Conservation (phyloP, 2,329 filamentous ascomycete species). For the Verticillium nonalfalfae region DNA sequence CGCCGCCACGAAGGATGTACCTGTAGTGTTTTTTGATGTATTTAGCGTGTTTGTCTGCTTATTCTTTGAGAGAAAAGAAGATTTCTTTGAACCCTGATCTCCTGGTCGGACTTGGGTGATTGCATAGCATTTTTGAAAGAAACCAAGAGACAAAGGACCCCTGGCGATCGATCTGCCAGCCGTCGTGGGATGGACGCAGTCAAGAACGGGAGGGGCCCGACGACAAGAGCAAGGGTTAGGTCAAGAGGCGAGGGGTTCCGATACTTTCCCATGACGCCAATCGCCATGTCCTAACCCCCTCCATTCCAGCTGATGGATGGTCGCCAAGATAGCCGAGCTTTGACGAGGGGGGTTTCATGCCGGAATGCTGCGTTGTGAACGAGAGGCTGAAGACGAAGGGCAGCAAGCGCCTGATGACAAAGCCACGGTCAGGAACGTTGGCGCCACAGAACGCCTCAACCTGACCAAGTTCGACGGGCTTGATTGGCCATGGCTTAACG, state of each 20-base stretch:
- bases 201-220: neutral
- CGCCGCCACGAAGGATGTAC: neutral
- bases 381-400: neutral
- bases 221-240: neutral
- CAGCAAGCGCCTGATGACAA: neutral
- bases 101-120: neutral
- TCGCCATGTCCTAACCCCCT: neutral
- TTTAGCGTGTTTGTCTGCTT: neutral
- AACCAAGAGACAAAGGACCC: neutral
- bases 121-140: neutral
- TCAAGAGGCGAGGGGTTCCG: neutral
- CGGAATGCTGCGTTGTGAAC: neutral
- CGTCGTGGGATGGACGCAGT: neutral
- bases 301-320: neutral
- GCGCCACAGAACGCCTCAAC: neutral
- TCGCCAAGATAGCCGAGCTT: neutral
- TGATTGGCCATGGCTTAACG: neutral
- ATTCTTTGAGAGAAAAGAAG: neutral
- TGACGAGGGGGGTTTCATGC: neutral
- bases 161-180: neutral
- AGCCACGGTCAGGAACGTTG: neutral
- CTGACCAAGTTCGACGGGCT: neutral
- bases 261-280: neutral
- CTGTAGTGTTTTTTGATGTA: neutral
- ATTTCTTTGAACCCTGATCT: neutral